Evolutionary conservation across 495 filamentous ascomycete species (phyloP).

Genomic region (Hypoxylon crocopeplum): DNA sequence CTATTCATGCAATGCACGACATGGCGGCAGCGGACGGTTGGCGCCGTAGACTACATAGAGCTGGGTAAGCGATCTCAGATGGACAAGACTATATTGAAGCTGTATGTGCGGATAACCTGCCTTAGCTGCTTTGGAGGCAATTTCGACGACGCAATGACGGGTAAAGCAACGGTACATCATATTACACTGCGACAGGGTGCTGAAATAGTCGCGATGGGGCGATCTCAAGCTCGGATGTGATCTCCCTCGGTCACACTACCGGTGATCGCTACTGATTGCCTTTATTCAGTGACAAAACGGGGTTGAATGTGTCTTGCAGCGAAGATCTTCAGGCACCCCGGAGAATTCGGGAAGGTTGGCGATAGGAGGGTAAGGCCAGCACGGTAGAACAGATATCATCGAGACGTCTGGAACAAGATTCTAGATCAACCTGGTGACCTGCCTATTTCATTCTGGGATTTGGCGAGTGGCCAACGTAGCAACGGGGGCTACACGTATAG

Average conservation of each 20-base stretch:
- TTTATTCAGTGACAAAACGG: constrained; percentile 9
- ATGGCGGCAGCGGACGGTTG: constrained; percentile 34
- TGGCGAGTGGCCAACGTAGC: constrained; percentile 19
- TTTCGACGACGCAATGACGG: constrained; percentile 14
- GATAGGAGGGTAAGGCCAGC: constrained; percentile 29
- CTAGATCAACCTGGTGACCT: constrained; percentile 35
- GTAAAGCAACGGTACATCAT: constrained; percentile 24
- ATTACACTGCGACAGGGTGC: constrained; percentile 20
- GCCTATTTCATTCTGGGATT: constrained; percentile 25
- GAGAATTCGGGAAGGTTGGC: constrained; percentile 39
- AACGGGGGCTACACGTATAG: constrained; percentile 6
- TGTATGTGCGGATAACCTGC: constrained; percentile 25
- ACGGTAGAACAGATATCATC: constrained; percentile 6
- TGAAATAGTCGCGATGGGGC: constrained; percentile 10
- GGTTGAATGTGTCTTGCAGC: constrained; percentile 36
- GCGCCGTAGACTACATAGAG: constrained; percentile 32
- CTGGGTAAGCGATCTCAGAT: constrained; percentile 37
- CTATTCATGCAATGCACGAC: constrained; percentile 39
- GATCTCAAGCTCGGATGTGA: constrained; percentile 27
- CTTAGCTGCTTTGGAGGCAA: constrained; percentile 7
- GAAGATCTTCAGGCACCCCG: constrained; percentile 44
- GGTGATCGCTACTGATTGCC: constrained; percentile 30
- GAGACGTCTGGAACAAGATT: constrained; percentile 17
- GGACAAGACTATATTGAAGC: constrained; percentile 30
- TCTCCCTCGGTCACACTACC: constrained; percentile 20